Base-by-base conservation (phyloP, 2,329 filamentous ascomycete genomes). In the Nothophaeocryptopus gaeumannii region DNA sequence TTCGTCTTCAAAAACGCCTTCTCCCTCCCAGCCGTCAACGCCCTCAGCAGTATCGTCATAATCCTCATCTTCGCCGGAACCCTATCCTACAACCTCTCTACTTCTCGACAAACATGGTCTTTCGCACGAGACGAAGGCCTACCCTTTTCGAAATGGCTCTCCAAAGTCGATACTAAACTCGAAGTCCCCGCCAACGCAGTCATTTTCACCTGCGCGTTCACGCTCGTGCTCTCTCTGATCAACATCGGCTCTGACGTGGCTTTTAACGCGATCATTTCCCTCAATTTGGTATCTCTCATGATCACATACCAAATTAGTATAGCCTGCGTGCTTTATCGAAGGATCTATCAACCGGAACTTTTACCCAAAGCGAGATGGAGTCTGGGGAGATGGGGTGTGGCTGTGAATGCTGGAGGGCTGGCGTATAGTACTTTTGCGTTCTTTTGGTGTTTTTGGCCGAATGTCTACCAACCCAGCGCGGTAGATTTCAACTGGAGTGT, bases 371-470 rank as follows among this genome's bases (percentile, higher is more conserved):
- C 67, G 41, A 61, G 64, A 26, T 74, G 68, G 68, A 68, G 63
- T 12, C 65, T 74, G 5, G 71, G 72, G 14, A 50, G 42, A 12
- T 72, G 58, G 58, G 70, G 70, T 8, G 53, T 72, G 1, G 59
- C 65, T 2, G 56, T 73, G 55, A 74, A 74, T 53, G 38, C 63
- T n/a, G 51, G 55, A 0, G 69, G 67, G 5, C 47, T 73, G 7
- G 41, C 68, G 8, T 74, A 71, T 45, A 50, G 53, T 9, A 56
- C 49, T 10, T 68, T 68, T 47, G 64, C 67, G 5, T 70, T 72
- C 51, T 72, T 74, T 53, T 73, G 70, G 68, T 65, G 64, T 30
- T 71, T 72, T 56, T 73, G 68, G 68, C 71, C 71, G 34, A 49
- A 49, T 29, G 37, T 47, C 15, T 40, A 41, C 29, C 35, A 47